Base-by-base conservation (phyloP, 352 stramenopile species). In the Phytophthora sp. region DNA sequence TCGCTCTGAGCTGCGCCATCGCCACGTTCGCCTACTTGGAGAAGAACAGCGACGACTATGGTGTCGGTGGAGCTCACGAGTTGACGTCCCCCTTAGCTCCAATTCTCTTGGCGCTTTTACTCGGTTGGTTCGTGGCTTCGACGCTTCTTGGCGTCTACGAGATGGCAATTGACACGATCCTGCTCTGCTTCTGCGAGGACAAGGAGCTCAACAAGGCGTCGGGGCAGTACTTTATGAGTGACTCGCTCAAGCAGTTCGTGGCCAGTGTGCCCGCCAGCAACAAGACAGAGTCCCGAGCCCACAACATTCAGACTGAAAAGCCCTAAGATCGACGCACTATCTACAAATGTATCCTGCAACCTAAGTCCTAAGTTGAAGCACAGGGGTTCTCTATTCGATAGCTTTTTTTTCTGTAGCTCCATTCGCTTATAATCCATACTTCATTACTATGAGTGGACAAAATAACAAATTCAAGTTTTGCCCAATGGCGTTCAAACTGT, bases 121-220 rank as follows among this genome's bases (percentile, higher is more conserved):
- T 98, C 21, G 83, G 94, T 7, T 99, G 92, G 80, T 97, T 98
- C 58, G 84, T 99, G 30, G 89, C 82, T 5, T 89, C 80, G 7
- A 97, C 98, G 63, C 98, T 99, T 59, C 85, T 98, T 47, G 82
- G 87, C 23, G 90, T 98, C 7, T 99, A 98, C 71, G 92, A 97
- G 55, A 98, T 99, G 86, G 77, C 81, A 23, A 98, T 99, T 61
- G 88, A 95, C 38, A 98, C 93, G 7, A 98, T 99, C 30, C 71
- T 99, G 36, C 77, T 98, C 53, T 99, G 95, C 71, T 99, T 98
- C 73, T 96, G 98, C 60, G 94, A 97, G 39, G 96, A 99, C 73
- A 74, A 79, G 35, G 71, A 91, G 54, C 44, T 81, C 16, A 96
- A 96, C 69, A 88, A 89, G 20, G 74, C 76, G 0, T 79, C 66